These are phyloP conservation scores for Letharia lupina DNA, from an alignment of 495 filamentous ascomycete genomes.

Conservation along the genomic window DNA sequence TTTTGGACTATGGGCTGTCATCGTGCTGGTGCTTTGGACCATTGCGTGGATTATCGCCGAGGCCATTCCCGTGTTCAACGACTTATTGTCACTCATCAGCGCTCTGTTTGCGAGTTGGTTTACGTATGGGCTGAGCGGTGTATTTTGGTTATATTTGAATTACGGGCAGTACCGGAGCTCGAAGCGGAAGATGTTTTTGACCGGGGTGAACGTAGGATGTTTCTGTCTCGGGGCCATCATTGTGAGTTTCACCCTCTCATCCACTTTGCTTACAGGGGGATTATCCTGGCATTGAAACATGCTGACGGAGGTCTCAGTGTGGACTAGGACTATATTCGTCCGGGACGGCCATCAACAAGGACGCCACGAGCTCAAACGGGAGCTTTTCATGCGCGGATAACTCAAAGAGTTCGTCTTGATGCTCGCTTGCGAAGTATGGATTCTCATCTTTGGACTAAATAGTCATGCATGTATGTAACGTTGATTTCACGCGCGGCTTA, in stretches of 20 bases:
- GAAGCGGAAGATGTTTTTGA: slow-evolving; percentile 31
- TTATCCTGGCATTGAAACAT: neutral
- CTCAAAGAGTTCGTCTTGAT: slow-evolving; percentile 17
- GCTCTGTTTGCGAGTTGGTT: slow-evolving; percentile 34
- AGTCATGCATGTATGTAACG: neutral
- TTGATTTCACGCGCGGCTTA: too few relatives aligned
- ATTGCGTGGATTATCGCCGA: slow-evolving; percentile 65
- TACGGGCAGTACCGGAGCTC: slow-evolving; percentile 29
- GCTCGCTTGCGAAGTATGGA: too few relatives aligned
- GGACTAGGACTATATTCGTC: slow-evolving; percentile 40
- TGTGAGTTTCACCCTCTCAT: slow-evolving; percentile 24
- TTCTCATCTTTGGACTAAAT: too few relatives aligned
- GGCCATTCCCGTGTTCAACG: slow-evolving; percentile 64
- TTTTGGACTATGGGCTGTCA: slow-evolving; percentile 47
- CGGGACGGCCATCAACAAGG: slow-evolving; percentile 35
- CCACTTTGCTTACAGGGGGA: neutral
- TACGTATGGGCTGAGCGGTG: slow-evolving; percentile 36
- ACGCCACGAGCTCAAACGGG: slow-evolving; percentile 28
- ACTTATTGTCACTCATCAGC: slow-evolving; percentile 47
- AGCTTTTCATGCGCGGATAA: slow-evolving; percentile 41
- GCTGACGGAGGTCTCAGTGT: slow-evolving; percentile 28
- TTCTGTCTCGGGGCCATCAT: slow-evolving; percentile 32
- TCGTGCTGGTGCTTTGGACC: slow-evolving; percentile 51
- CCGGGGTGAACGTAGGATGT: slow-evolving; percentile 28
- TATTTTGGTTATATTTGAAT: slow-evolving; percentile 41